A percentile compares a stretch with the other conserved stretches of the same genome.
Conservation (phyloP, 345 rosid genomes). For the Eucalyptus erythrocorys region DNA sequence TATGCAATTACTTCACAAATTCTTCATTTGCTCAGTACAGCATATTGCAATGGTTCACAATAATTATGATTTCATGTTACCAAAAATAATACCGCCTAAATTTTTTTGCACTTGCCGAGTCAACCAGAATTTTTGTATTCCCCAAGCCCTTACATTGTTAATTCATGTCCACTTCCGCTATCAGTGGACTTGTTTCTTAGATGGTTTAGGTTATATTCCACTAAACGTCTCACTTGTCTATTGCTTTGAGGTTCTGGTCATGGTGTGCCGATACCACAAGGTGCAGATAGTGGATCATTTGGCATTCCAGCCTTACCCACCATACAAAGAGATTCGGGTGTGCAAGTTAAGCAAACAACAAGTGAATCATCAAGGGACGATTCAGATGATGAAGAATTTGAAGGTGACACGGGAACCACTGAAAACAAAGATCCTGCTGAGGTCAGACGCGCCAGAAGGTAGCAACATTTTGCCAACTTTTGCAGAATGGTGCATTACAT, state of each 20-base stretch:
- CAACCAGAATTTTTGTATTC: background rate
- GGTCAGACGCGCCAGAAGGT: slow-evolving; percentile 5
- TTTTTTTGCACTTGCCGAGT: background rate
- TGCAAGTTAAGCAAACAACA: slow-evolving; percentile 50
- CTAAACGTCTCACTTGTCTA: background rate
- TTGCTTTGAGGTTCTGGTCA: slow-evolving; percentile 20
- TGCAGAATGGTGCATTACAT: background rate
- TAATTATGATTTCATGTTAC: background rate
- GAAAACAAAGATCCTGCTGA: slow-evolving; percentile 37
- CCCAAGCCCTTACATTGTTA: background rate
- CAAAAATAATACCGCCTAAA: background rate
- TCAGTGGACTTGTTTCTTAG: background rate
- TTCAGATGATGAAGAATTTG: slow-evolving; percentile 91
- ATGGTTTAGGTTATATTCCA: background rate
- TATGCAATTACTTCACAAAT: background rate
- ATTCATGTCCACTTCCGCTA: background rate
- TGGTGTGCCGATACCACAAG: slow-evolving; percentile 11
- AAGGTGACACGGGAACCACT: slow-evolving; percentile 72
- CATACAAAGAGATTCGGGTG: slow-evolving; percentile 10
- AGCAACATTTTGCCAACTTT: background rate
- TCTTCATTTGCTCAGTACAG: background rate
- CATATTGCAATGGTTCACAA: background rate
- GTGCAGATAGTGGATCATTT: slow-evolving; percentile 28
- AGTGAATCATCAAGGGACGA: slow-evolving; percentile 93
- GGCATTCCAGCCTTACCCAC: slow-evolving; percentile 17